Base-by-base conservation (phyloP, 1,284 basidiomycete species). In the Pseudozyma pruni region DNA sequence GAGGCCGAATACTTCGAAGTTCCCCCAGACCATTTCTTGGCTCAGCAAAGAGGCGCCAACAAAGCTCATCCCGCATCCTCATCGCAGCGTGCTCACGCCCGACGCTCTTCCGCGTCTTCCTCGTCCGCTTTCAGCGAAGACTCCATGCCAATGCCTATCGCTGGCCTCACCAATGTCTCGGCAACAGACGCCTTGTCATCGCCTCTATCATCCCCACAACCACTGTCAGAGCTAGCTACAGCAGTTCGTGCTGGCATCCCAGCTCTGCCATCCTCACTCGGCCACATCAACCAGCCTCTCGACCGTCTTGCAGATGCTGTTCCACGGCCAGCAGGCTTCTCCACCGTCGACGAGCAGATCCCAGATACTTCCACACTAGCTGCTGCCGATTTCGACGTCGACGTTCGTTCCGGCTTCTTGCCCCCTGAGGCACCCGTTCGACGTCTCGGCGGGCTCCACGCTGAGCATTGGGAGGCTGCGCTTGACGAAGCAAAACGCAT, bases 331-430 rank as follows among this genome's bases (percentile, higher is more conserved):
- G 42, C 53, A 7, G 62, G 59, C 49, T 74, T 74, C 49, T 59
- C 72, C 32, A 61, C 55, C 29, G 54, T 66, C 50, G 35, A 53
- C 52, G 59, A 69, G 29, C 59, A 73, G 17, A 60, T 84, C 16
- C 84, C 85, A 33, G 92, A 94, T 82, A 92, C 90, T 4, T 89
- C 91, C 11, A 93, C 92, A 4, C 88, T 94, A 52, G 91, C 92
- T 13, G 90, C 92, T 4, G 92, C 94, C 80, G 94, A 97, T 85
- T 97, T 93, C 85, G 93, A 96, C 81, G 90, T 97, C 70, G 92
- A 95, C 80, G 91, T 91, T 2, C 86, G 89, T 20, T 93, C 93
- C 0, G 94, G 94, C 0, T 97, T 98, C 81, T 88, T 97, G 86
- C 94, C 94, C 1, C 90, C 91, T 0, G 87, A 90, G 29, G 87